phyloP scores from a whole-genome alignment of 2,329 filamentous ascomycete genomes.

The Blumeriella jaapii region DNA sequence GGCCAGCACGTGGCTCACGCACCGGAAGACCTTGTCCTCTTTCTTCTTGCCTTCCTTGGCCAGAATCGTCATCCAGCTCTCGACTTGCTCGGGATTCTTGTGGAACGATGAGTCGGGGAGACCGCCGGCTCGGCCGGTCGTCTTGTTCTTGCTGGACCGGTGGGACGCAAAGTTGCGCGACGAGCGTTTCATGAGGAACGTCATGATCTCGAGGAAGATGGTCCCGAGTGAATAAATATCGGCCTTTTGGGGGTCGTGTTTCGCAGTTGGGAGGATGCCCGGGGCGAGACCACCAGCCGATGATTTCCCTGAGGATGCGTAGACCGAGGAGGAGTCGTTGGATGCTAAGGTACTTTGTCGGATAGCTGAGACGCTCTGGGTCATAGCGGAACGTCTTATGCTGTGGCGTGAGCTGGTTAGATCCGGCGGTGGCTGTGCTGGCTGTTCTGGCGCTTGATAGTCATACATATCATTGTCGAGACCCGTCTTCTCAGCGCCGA shows the following conservation, averaged over 20 bases:
- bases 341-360: slow-evolving; percentile 7
- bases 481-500: slow-evolving; percentile 35
- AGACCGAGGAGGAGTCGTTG: slow-evolving; percentile 18
- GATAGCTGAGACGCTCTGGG: slow-evolving; percentile 5
- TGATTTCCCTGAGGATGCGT: slow-evolving; percentile 13
- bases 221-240: slow-evolving; percentile 67
- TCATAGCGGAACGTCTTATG: slow-evolving; percentile 21
- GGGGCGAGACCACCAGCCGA: slow-evolving; percentile 6
- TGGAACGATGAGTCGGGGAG: slow-evolving; percentile 60
- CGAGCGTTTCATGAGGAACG: slow-evolving; percentile 57
- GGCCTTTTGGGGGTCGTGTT: slow-evolving; percentile 43
- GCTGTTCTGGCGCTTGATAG: slow-evolving; percentile 56
- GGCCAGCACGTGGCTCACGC: slow-evolving; percentile 40
- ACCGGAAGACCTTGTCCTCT: slow-evolving; percentile 36
- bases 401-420: slow-evolving; percentile 28
- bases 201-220: slow-evolving; percentile 60
- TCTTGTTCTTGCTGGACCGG: slow-evolving; percentile 54
- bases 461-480: slow-evolving; percentile 62
- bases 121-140: slow-evolving; percentile 37
- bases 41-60: slow-evolving; percentile 44
- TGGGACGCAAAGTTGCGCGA: slow-evolving; percentile 54
- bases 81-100: slow-evolving; percentile 55
- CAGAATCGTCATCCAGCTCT: slow-evolving; percentile 53
- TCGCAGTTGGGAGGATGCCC: slow-evolving; percentile 14
- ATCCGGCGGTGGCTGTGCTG: slow-evolving; percentile 25